Evolutionary conservation across 2,329 filamentous ascomycete genomes (phyloP).

Genomic region (Waltergamsia citrina): DNA sequence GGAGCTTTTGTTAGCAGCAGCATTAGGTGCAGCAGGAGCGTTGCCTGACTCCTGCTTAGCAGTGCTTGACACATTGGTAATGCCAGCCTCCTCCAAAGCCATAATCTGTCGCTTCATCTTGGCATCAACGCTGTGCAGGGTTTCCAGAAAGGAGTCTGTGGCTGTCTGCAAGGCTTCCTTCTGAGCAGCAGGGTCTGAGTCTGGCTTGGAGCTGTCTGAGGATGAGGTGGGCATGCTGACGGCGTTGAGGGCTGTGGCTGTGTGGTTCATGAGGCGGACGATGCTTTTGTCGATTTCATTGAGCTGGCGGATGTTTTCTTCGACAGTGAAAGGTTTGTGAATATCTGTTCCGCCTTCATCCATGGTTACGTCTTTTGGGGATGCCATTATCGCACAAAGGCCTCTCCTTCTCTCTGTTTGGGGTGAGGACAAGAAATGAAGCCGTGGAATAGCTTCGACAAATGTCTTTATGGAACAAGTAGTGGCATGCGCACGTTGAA

Average conservation of each 20-base stretch:
- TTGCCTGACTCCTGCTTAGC: constrained; percentile 16
- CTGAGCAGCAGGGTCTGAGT: constrained; percentile 36
- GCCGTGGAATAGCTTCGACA: no score
- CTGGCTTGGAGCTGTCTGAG: constrained; percentile 8
- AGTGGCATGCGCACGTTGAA: no score
- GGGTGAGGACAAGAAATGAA: neutral
- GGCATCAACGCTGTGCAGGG: constrained; percentile 66
- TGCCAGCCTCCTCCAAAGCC: constrained; percentile 71
- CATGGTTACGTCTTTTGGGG: constrained; percentile 21
- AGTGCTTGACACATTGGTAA: constrained; percentile 43
- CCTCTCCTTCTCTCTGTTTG: neutral
- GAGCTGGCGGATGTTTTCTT: constrained; percentile 73
- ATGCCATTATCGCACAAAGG: constrained; percentile 16
- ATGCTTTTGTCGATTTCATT: constrained; percentile 63
- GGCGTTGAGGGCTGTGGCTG: constrained; percentile 33
- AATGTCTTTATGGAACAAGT: no score
- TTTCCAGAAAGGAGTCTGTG: constrained; percentile 59
- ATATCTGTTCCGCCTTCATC: constrained; percentile 8
- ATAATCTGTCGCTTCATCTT: constrained; percentile 58
- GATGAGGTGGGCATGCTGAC: constrained; percentile 25
- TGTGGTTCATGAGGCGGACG: constrained; percentile 30
- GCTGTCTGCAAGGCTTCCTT: constrained; percentile 48
- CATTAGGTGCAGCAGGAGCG: constrained; percentile 18
- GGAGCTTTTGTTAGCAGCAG: constrained; percentile 14
- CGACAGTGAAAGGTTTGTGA: constrained; percentile 54